Base-by-base conservation (phyloP, 2,329 filamentous ascomycete species). In the Talaromyces sp. region DNA sequence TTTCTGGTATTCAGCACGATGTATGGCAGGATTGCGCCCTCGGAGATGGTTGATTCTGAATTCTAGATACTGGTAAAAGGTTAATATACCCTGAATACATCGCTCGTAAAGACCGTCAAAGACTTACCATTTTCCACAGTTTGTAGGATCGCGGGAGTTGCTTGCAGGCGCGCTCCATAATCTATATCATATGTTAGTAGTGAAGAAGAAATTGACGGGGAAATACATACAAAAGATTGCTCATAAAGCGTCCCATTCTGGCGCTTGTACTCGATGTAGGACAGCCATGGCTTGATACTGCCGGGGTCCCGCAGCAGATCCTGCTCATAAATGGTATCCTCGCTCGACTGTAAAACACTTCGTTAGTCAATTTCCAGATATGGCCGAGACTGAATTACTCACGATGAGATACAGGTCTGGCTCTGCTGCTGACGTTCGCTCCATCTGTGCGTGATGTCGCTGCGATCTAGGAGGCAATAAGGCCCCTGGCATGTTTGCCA, bases 101-200 rank as follows among this genome's bases (percentile, higher is more conserved):
- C n/a, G 22, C 50, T 31, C n/a, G 24, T 45, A 11, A 43, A 33
- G n/a, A 13, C 19, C 43, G n/a, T 49, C 31, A 33, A 22, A 45
- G 52, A 67, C 79, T 66, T 80, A 92, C 89, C 87, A 96, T 88
- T 81, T 97, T 98, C 95, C 95, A 99, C 58, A 99, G 84, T 82
- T 99, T 99, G 83, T 97, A 99, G 33, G 94, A 98, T 70, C 95
- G 87, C 59, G 95, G 95, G 54, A 99, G 85, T 72, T 96, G 90
- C 68, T 87, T 84, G 78, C 94, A 97, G 65, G 95, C 94, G 74
- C 95, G 88, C 80, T 98, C 95, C 81, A 98, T 90, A 43, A 93
- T 86, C 80, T 82, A 66, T 16, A 43, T 24, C 37, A 27, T 11
- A 19, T 33, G 63, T 64, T 43, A 67, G 60, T 43, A 58, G 47